These are phyloP conservation scores for Cadophora sp. DNA, from an alignment of 2,329 filamentous ascomycete genomes.

Conservation along the genomic window DNA sequence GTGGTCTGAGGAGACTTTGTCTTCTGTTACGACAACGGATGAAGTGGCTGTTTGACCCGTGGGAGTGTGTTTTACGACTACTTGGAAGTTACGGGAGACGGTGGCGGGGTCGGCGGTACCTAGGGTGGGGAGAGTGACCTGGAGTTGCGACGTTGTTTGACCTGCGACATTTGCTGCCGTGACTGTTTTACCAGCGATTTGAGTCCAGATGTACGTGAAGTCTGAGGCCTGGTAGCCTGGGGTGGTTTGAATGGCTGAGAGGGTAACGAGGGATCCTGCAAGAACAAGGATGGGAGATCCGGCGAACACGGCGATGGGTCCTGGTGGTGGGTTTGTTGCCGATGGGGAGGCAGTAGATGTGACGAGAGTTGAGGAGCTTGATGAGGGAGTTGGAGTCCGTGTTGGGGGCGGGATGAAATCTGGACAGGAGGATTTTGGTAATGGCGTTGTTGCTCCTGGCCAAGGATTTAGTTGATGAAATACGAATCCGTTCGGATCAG, in stretches of 20 bases:
- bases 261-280: conserved; percentile 1
- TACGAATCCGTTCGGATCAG: conserved; percentile 5
- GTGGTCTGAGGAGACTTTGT: conserved; percentile 6
- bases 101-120: background rate
- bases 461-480: conserved; percentile 8
- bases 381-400: background rate
- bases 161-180: background rate
- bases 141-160: background rate
- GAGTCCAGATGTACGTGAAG: conserved; percentile 8
- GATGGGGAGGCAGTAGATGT: background rate
- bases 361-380: conserved; percentile 2
- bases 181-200: conserved; percentile 4
- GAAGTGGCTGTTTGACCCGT: conserved; percentile 1
- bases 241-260: conserved; percentile 4
- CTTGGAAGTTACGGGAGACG: conserved; percentile 4
- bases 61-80: conserved; percentile 3
- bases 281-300: background rate
- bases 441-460: conserved; percentile 9
- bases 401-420: conserved; percentile 7
- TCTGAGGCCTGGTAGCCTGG: background rate
- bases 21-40: conserved; percentile 8
- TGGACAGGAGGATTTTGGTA: conserved; percentile 5
- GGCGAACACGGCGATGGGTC: background rate
- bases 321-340: conserved; percentile 5
- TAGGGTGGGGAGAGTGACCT: conserved; percentile 3